These are phyloP conservation scores for Leishmania lainsoni DNA, from an alignment of 208 protist genomes.

Conservation along the genomic window DNA sequence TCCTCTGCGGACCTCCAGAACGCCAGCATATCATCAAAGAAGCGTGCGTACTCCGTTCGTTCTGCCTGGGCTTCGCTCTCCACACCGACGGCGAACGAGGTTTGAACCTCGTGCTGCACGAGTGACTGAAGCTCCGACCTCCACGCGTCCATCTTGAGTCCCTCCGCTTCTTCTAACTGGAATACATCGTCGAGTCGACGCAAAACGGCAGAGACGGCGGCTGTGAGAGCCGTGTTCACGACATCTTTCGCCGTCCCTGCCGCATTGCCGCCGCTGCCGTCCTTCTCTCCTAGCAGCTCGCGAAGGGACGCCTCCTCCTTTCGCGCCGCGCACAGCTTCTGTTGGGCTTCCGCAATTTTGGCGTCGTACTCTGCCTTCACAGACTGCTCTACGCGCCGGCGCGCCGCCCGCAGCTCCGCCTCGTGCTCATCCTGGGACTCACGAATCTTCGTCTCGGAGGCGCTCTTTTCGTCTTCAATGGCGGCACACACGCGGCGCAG, in stretches of 20 bases:
- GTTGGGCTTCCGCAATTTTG: constrained; percentile 42
- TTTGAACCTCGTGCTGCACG: constrained; percentile 69
- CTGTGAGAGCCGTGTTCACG: constrained; percentile 52
- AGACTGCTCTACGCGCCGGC: constrained; percentile 48
- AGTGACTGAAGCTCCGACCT: constrained; percentile 52
- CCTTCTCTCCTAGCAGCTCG: constrained; percentile 43
- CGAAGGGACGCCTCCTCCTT: constrained; percentile 60
- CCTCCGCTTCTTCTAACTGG: constrained; percentile 25
- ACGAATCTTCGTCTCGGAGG: constrained; percentile 47
- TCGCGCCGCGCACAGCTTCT: constrained; percentile 40
- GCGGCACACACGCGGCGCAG: constrained; percentile 50
- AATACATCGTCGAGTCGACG: constrained; percentile 58
- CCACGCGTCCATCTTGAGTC: constrained; percentile 40
- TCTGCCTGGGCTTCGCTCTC: constrained; percentile 67
- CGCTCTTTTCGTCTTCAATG: constrained; percentile 61
- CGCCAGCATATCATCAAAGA: constrained; percentile 70
- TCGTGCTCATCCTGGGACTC: constrained; percentile 60
- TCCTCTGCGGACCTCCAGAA: constrained; percentile 77
- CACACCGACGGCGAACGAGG: constrained; percentile 64
- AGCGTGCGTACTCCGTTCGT: constrained; percentile 52
- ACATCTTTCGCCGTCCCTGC: constrained; percentile 17
- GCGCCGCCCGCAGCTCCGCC: constrained; percentile 41
- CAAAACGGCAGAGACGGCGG: constrained; percentile 62
- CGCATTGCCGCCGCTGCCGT: constrained; percentile 25
- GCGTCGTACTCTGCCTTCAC: constrained; percentile 59